A percentile compares a stretch with the other conserved stretches of the same genome.
phyloP scores from a whole-genome alignment of 805 yeast species.

The Metschnikowia hibisci region DNA sequence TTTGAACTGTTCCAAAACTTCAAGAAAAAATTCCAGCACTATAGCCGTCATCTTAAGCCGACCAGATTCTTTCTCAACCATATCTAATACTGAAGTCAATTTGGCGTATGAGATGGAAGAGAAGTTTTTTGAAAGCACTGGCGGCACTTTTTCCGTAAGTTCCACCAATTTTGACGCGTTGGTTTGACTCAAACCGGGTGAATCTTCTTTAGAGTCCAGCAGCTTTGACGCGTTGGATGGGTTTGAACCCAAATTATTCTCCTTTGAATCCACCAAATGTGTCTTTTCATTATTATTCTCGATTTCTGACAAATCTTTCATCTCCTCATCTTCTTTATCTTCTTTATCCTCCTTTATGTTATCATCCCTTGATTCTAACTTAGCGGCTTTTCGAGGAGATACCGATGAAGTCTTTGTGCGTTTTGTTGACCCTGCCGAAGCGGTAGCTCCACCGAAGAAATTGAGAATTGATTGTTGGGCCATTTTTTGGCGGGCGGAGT shows the following conservation, averaged over 20 bases:
- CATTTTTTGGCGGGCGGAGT: slow-evolving; percentile 6
- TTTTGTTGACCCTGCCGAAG: slow-evolving; percentile 1
- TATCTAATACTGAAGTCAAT: slow-evolving; percentile 64
- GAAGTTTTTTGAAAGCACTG: slow-evolving; percentile 5
- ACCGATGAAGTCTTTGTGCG: neutral
- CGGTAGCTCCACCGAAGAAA: slow-evolving; percentile 13
- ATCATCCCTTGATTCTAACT: too few relatives aligned
- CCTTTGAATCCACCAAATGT: too few relatives aligned
- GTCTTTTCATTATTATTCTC: too few relatives aligned
- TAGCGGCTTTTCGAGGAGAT: neutral
- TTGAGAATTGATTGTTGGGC: slow-evolving; percentile 17
- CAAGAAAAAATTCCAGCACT: slow-evolving; percentile 68
- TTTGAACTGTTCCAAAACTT: slow-evolving; percentile 47
- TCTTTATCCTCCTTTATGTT: too few relatives aligned
- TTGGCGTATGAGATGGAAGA: slow-evolving; percentile 33
- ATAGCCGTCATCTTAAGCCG: slow-evolving; percentile 76
- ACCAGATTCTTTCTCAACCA: slow-evolving; percentile 75
- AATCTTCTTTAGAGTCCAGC: neutral
- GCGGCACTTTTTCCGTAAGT: slow-evolving; percentile 12
- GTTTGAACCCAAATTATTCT: too few relatives aligned
- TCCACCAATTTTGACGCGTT: slow-evolving; percentile 14
- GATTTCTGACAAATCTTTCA: too few relatives aligned
- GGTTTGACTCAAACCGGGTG: neutral
- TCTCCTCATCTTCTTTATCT: too few relatives aligned
- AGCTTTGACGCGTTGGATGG: too few relatives aligned